Evolutionary conservation across 176 grass and related monocot species (phyloP).

Genomic region (Elymus sibiricus): DNA sequence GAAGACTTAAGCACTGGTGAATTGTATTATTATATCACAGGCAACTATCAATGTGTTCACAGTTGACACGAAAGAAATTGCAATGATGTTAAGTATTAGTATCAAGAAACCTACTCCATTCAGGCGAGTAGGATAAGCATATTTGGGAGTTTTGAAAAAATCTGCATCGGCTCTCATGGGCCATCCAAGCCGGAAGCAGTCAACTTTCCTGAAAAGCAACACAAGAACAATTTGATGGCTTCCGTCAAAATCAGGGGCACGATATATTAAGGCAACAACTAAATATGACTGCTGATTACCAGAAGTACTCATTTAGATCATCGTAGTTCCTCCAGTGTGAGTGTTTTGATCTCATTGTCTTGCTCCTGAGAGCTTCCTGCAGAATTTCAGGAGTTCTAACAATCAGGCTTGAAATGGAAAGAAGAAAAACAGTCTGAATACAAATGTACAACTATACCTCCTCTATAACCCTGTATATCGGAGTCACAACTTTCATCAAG

Average conservation of each 20-base stretch:
- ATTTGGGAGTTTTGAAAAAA: constrained; percentile 74
- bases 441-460: constrained; percentile 41
- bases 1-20: background rate
- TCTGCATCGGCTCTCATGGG: constrained; percentile 94
- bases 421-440: constrained; percentile 6
- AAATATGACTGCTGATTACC: constrained; percentile 36
- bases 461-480: constrained; percentile 76
- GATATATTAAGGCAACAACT: constrained; percentile 1
- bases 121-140: constrained; percentile 19
- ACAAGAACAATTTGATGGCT: constrained; percentile 23
- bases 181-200: constrained; percentile 95
- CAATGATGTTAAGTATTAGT: background rate
- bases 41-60: background rate
- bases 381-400: constrained; percentile 1
- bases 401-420: constrained; percentile 2
- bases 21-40: constrained; percentile 9
- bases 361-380: constrained; percentile 89
- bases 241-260: background rate
- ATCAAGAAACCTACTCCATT: constrained; percentile 48
- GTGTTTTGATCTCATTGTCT: constrained; percentile 82
- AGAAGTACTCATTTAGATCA: constrained; percentile 99
- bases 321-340: constrained; percentile 99
- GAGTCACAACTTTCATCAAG: constrained; percentile 85
- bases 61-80: constrained; percentile 9
- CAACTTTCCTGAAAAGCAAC: constrained; percentile 64